A percentile compares a stretch with the other conserved stretches of the same genome.
Evolutionary conservation across 2,329 filamentous ascomycete species (phyloP).

Genomic region (Stagonosporopsis cucurbitacearum): DNA sequence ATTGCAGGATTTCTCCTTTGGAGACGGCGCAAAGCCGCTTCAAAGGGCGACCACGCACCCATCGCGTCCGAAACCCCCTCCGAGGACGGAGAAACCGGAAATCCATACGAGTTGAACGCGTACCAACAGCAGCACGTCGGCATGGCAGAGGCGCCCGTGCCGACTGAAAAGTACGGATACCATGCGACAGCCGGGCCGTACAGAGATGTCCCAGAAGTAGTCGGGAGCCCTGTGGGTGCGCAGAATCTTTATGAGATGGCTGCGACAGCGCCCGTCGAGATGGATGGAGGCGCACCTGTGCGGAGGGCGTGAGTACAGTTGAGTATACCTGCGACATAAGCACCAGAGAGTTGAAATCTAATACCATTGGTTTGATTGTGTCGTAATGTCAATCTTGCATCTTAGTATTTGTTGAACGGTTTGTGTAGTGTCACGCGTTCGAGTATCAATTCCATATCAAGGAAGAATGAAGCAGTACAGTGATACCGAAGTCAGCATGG

Average conservation of each 20-base stretch:
- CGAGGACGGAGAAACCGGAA: conserved; percentile 18
- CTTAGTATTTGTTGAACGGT: too few species aligned
- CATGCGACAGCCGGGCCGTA: not conserved
- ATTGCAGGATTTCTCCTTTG: conserved; percentile 19
- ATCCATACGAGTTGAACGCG: conserved; percentile 17
- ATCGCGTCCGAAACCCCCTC: conserved; percentile 1
- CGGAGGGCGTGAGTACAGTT: not conserved
- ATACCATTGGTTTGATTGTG: not conserved
- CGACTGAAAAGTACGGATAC: conserved; percentile 19
- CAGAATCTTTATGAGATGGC: conserved; percentile 10
- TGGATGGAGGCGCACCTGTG: conserved; percentile 6
- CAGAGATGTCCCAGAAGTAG: conserved; percentile 7
- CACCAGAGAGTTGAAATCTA: not conserved
- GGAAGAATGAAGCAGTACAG: too few species aligned
- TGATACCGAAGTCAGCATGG: too few species aligned
- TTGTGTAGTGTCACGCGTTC: too few species aligned
- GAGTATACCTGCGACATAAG: not conserved
- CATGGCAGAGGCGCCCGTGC: conserved; percentile 3
- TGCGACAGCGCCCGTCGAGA: conserved; percentile 13
- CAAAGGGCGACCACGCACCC: conserved; percentile 8
- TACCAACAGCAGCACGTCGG: conserved; percentile 6
- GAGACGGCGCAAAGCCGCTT: conserved; percentile 7
- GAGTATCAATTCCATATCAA: too few species aligned
- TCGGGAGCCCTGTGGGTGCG: not conserved
- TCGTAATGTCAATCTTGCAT: too few species aligned